A percentile compares a stretch with the other conserved stretches of the same genome.
phyloP scores from a whole-genome alignment of 2,329 filamentous ascomycete species.

The Xylogone sp. region DNA sequence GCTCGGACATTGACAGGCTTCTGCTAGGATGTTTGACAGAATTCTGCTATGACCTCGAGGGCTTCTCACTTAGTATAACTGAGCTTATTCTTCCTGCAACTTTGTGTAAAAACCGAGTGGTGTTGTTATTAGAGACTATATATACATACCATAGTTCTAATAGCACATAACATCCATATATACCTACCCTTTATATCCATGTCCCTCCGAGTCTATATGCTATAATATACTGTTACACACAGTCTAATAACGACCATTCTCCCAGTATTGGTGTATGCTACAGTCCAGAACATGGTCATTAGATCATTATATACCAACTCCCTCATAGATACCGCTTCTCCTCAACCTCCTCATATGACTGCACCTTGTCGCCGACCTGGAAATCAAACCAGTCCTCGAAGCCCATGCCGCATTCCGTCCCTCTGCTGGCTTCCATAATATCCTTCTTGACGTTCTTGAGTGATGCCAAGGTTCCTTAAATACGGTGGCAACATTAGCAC shows the following conservation, averaged over 20 bases:
- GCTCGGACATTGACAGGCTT: no score
- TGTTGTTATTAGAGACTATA: no score
- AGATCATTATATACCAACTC: background rate
- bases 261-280: background rate
- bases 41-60: no score
- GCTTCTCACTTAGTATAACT: no score
- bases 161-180: no score
- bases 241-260: background rate
- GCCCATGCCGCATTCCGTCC: slow-evolving; percentile 86
- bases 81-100: no score
- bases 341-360: slow-evolving; percentile 75
- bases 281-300: background rate
- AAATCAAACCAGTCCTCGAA: slow-evolving; percentile 80
- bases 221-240: no score
- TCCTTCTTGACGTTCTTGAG: slow-evolving; percentile 94
- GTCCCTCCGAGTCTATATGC: no score
- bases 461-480: slow-evolving; percentile 68
- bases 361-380: slow-evolving; percentile 76
- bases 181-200: no score
- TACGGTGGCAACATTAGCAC: slow-evolving; percentile 5
- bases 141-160: no score
- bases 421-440: slow-evolving; percentile 83
- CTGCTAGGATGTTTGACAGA: no score
- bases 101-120: no score
- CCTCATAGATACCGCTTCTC: slow-evolving; percentile 52